Evolutionary conservation across 305 asterid species (phyloP).

Genomic region (Andrographis paniculata): DNA sequence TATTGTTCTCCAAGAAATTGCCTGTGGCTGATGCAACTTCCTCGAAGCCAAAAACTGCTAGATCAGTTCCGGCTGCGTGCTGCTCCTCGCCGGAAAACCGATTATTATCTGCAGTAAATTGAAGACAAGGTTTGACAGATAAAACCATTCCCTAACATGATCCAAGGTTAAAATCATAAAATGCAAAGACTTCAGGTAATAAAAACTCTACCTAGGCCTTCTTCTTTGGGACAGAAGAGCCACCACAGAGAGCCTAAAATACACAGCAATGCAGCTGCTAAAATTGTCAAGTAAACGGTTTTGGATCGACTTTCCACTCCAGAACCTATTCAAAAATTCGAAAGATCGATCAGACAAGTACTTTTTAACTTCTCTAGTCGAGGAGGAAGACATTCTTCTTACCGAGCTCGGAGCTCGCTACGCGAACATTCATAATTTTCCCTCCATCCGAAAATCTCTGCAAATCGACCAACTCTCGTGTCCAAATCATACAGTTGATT

Average conservation of each 20-base stretch:
- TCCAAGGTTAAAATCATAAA: too few relatives aligned
- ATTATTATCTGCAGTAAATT: too few relatives aligned
- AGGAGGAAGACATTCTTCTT: too few relatives aligned
- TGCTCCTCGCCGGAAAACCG: conserved; percentile 38
- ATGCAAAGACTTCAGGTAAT: too few relatives aligned
- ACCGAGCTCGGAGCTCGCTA: conserved; percentile 40
- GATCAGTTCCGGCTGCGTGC: conserved; percentile 46
- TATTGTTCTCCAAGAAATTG: conserved; percentile 48
- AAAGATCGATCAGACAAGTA: too few relatives aligned
- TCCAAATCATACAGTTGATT: conserved; percentile 71
- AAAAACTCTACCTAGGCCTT: conserved; percentile 29
- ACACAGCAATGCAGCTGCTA: conserved; percentile 26
- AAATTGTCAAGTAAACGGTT: conserved; percentile 28
- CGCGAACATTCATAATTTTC: conserved; percentile 29
- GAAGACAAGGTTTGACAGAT: too few relatives aligned
- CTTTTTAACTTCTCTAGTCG: too few relatives aligned
- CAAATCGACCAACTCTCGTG: conserved; percentile 47
- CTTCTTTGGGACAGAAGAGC: conserved; percentile 27
- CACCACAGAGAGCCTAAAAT: conserved; percentile 32
- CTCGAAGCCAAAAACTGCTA: conserved; percentile 48
- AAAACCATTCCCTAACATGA: too few relatives aligned
- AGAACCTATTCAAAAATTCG: too few relatives aligned
- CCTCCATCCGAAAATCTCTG: conserved; percentile 35
- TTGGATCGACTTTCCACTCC: conserved; percentile 15
- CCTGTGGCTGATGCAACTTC: conserved; percentile 48